These are phyloP conservation scores for Ogataea allantospora DNA, from an alignment of 805 yeast genomes.

Conservation along the genomic window DNA sequence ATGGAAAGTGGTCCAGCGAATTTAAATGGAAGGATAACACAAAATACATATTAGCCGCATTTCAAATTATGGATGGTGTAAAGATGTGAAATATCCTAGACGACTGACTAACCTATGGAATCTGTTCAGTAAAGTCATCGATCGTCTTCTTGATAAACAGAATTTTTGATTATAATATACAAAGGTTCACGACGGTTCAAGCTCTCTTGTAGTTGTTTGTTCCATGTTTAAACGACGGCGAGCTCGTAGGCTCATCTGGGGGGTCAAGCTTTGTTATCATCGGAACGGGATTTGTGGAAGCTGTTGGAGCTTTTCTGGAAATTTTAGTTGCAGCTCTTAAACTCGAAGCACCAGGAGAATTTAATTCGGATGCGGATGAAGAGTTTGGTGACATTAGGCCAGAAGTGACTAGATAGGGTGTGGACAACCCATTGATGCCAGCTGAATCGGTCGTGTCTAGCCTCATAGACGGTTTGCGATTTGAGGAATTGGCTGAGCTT, in stretches of 20 bases:
- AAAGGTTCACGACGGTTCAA: too few species aligned
- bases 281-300: slow-evolving; percentile 29
- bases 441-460: slow-evolving; percentile 35
- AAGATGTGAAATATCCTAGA: too few species aligned
- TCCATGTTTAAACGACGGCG: not conserved
- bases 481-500: slow-evolving; percentile 26
- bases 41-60: too few species aligned
- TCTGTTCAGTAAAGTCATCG: too few species aligned
- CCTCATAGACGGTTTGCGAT: slow-evolving; percentile 30
- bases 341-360: slow-evolving; percentile 12
- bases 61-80: too few species aligned
- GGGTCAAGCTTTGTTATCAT: slow-evolving; percentile 31
- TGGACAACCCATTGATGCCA: slow-evolving; percentile 50
- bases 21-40: too few species aligned
- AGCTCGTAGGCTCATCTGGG: slow-evolving; percentile 9
- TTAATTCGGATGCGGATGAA: slow-evolving; percentile 17
- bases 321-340: slow-evolving; percentile 9
- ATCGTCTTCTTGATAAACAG: too few species aligned
- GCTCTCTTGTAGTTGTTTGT: not conserved
- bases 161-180: too few species aligned
- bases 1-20: too few species aligned
- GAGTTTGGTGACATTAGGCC: slow-evolving; percentile 56
- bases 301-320: slow-evolving; percentile 23
- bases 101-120: too few species aligned
- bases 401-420: slow-evolving; percentile 67